phyloP scores from a whole-genome alignment of 495 filamentous ascomycete genomes.

The Oidiodendron maius region DNA sequence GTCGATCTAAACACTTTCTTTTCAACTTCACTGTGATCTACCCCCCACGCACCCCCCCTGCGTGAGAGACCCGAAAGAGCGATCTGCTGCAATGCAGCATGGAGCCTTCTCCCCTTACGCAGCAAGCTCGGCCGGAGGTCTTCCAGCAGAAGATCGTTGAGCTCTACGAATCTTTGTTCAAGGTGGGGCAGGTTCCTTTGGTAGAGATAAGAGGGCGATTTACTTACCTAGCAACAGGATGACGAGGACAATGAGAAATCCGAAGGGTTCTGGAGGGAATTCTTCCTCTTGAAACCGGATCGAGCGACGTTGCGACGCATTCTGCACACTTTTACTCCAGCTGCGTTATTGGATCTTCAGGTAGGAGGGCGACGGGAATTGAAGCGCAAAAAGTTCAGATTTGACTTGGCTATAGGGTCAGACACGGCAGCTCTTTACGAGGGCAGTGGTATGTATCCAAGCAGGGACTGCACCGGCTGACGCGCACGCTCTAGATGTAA shows the following conservation, averaged over 20 bases:
- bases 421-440: conserved; percentile 71
- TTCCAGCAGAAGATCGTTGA: conserved; percentile 92
- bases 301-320: conserved; percentile 55
- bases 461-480: conserved; percentile 55
- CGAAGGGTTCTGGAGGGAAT: conserved; percentile 94
- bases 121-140: conserved; percentile 81
- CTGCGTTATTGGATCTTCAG: conserved; percentile 71
- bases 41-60: neutral
- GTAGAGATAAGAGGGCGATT: conserved; percentile 2
- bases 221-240: conserved; percentile 30
- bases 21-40: neutral
- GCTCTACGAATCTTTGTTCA: conserved; percentile 83
- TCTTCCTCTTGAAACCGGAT: conserved; percentile 85
- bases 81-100: conserved; percentile 40
- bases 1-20: too few species aligned
- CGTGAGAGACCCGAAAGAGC: too few species aligned
- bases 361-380: conserved; percentile 30
- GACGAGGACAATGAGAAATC: conserved; percentile 59
- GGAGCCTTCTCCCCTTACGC: conserved; percentile 89
- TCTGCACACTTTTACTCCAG: conserved; percentile 60
- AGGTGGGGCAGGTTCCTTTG: conserved; percentile 44
- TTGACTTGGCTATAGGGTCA: conserved; percentile 43
- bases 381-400: neutral
- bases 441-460: conserved; percentile 64
- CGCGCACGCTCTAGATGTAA: conserved; percentile 84